Base-by-base conservation (phyloP, 1,284 basidiomycete genomes). In the Puccinia polysora region DNA sequence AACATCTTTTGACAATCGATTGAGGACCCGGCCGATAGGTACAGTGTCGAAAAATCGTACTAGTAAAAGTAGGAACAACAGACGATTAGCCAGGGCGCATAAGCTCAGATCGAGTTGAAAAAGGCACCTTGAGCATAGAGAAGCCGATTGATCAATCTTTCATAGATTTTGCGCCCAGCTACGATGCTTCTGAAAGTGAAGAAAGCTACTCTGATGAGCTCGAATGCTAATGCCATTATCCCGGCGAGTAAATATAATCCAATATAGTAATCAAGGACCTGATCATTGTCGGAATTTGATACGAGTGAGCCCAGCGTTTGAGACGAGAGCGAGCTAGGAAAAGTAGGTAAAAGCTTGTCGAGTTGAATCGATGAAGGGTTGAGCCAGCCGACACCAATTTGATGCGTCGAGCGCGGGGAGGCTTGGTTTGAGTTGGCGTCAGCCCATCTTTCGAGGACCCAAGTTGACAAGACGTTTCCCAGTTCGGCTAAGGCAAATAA, bases 1-100 rank as follows among this genome's bases (percentile, higher is more conserved):
- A 25, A 80, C 75, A 38, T 80, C 79, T 73, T 78, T 78, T 23
- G 77, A 77, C 10, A 79, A 74, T 32, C 79, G 76, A 73, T 79
- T 80, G 74, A 79, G 78, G 62, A 80, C 77, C 12, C 79, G 75
- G 2, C 79, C 78, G 28, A 60, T 70, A 14, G 65, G 65, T 6
- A 68, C 65, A 15, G 65, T 68, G 34, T 79, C 75, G 12, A 78
- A 78, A 34, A 78, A 78, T 47, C 76, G 53, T 23, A 68, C 65
- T 59, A 59, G 15, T 32, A 10, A 15, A n/a, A n/a, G n/a, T n/a
- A n/a, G n/a, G 4, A 45, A 12, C 6, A 1, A 38, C 45, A 34
- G 52, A 23, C 1, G 2, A 36, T 62, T 40, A 52, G 23, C 20
- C 34, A 14, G 14, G 47, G 18, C 15, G 56, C 30, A 18, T 15